Evolutionary conservation across 169 alveolate species (phyloP).

Genomic region (Hepatocystis sp.): DNA sequence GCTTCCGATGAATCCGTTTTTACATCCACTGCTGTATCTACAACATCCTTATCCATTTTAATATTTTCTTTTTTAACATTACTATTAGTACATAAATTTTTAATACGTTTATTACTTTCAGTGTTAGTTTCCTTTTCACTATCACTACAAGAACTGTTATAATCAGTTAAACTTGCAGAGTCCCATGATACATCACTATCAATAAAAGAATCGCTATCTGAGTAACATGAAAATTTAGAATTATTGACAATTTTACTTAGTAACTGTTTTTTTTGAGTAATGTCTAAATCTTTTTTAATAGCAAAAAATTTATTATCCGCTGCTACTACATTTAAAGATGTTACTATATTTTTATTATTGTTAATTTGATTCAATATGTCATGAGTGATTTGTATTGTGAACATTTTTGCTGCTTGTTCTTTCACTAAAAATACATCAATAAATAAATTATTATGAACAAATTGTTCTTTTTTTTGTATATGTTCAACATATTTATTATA

Average conservation of each 20-base stretch:
- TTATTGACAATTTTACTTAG: constrained; percentile 32
- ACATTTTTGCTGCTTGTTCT: constrained; percentile 22
- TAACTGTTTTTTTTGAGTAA: constrained; percentile 8
- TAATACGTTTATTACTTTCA: neutral
- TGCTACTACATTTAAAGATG: constrained; percentile 6
- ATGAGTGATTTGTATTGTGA: constrained; percentile 55
- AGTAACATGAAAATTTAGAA: constrained; percentile 68
- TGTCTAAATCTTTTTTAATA: constrained; percentile 9
- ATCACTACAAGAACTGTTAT: neutral
- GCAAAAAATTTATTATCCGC: constrained; percentile 37
- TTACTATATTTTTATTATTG: neutral
- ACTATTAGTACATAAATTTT: too few species aligned
- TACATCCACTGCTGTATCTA: neutral
- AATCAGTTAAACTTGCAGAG: neutral
- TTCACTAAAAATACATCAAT: constrained; percentile 26
- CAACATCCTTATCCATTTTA: neutral
- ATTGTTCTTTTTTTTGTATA: constrained; percentile 40
- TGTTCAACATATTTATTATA: constrained; percentile 44
- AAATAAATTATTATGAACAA: constrained; percentile 29
- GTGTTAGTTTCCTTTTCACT: neutral
- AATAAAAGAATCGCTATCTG: constrained; percentile 74
- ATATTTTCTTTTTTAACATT: neutral
- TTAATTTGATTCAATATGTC: constrained; percentile 5
- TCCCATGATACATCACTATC: constrained; percentile 74
- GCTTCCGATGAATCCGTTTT: neutral